Base-by-base conservation (phyloP, 257 asterid species). In the Haberlea rhodopensis region DNA sequence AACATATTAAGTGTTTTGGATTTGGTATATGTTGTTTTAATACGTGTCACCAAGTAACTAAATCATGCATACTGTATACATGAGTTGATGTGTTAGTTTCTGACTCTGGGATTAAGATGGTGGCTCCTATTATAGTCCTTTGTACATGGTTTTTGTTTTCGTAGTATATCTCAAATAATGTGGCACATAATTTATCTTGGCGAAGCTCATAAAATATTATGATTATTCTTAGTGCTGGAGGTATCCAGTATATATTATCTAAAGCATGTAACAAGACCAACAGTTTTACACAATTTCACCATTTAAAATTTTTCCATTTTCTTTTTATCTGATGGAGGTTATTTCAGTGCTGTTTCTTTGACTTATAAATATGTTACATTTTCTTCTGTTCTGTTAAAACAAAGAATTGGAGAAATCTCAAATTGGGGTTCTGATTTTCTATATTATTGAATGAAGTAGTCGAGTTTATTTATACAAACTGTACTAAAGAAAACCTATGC, bases 321-420 rank as follows among this genome's bases (percentile, higher is more conserved):
- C 55, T 25, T 34, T 55, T 16, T 16, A 25, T 34, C 34, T 37
- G 56, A 40, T 8, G 28, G 70, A 25, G 23, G 70, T 53, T 45
- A 53, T 57, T 66, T 61, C 20, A 64, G 18, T 65, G 67, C 55
- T 62, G 26, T 48, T 63, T 63, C 26, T 56, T 59, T 46, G 56
- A 27, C 57, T 65, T 65, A 66, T 52, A n/a, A 40, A 16, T 56
- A 26, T 56, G 26, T 40, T 25, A 49, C n/a, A 63, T 32, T 56
- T 58, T 64, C 57, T 54, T 29, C 29, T 16, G 51, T n/a, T 53
- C 28, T 29, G 25, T 22, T n/a, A n/a, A n/a, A n/a, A n/a, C n/a
- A n/a, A n/a, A n/a, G n/a, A n/a, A n/a, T n/a, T n/a, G n/a, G n/a
- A n/a, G n/a, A n/a, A n/a, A n/a, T n/a, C n/a, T n/a, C n/a, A n/a